These are phyloP conservation scores for Hibiscus tridactylites DNA, from an alignment of 345 rosid genomes.

Conservation along the genomic window DNA sequence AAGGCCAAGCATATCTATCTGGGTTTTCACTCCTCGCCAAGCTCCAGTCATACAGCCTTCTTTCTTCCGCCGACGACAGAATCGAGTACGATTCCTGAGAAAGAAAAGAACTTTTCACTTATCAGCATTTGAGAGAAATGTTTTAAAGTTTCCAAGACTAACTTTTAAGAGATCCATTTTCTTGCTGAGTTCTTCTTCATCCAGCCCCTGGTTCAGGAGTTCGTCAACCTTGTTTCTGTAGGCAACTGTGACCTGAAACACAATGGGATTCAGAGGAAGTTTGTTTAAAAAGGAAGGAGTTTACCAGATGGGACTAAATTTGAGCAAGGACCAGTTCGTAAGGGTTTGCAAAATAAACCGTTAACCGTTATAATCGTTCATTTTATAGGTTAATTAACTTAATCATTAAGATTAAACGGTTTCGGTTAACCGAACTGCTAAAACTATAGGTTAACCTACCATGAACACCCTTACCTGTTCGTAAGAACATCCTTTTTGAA, in stretches of 20 bases:
- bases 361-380: no score
- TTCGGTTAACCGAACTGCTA: no score
- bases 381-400: no score
- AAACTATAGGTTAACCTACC: no score
- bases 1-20: slow-evolving; percentile 70
- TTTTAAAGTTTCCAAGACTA: background rate
- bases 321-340: slow-evolving; percentile 18
- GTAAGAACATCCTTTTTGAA: slow-evolving; percentile 48
- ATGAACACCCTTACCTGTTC: background rate
- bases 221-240: slow-evolving; percentile 46
- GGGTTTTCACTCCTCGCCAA: slow-evolving; percentile 53
- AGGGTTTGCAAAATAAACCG: no score
- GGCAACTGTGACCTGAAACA: slow-evolving; percentile 25
- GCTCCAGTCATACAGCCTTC: slow-evolving; percentile 93
- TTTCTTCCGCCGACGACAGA: slow-evolving; percentile 58
- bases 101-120: background rate
- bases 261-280: no score
- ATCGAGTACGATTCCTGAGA: slow-evolving; percentile 63
- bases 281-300: no score
- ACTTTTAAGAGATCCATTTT: slow-evolving; percentile 53
- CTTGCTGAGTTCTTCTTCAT: slow-evolving; percentile 40
- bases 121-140: background rate
- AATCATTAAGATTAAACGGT: no score
- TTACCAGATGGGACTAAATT: no score
- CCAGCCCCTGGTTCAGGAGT: slow-evolving; percentile 42